Evolutionary conservation across 176 grass and related monocot species (phyloP), one percentile per base, ranked within the genome.

Genomic region (Hyparrhenia diplandra): DNA sequence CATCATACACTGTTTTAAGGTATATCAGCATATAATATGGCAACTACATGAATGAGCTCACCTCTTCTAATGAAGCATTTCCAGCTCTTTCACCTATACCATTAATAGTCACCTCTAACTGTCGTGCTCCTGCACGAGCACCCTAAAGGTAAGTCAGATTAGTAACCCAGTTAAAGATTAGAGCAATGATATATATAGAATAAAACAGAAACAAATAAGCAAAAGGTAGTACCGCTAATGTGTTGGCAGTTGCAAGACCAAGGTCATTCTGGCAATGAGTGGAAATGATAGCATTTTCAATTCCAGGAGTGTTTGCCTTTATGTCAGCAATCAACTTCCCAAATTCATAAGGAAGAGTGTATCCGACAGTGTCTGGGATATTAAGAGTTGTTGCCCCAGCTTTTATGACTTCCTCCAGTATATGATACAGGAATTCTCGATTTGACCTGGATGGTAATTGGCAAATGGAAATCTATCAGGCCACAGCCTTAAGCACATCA

Each of bases 221-320:
- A 88, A 71, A 73, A 67, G 30, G 64, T 58, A 84, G 75, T 93
- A 95, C 96, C 46, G 85, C 90, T 82, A 95, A 82, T 80, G 96
- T 95, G 78, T 95, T 98, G 72, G 92, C 95, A 73, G 86, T 95
- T 14, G 95, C 90, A 84, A 98, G 92, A 70, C 95, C 95, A 82
- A 98, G 95, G 82, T 98, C 95, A 58, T 98, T 98, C 82, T 98
- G 95, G 76, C 95, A 98, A 64, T 98, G 95, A 21, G 95, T 98
- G 57, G 95, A 98, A 81, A 98, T 95, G 37, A 98, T 95, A 5
- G 49, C 92, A 82, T 93, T 93, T 83, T 98, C 90, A 79, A 95
- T 93, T 49, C 95, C 95, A 84, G 69, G 89, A 75, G 95, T 98
- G 34, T 93, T 93, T 80, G 89, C 93, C 79, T 91, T 98, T 82